Evolutionary conservation across 2,329 filamentous ascomycete genomes (phyloP), one percentile per base, ranked within the genome.

Genomic region (Emergomyces pasteurianus): DNA sequence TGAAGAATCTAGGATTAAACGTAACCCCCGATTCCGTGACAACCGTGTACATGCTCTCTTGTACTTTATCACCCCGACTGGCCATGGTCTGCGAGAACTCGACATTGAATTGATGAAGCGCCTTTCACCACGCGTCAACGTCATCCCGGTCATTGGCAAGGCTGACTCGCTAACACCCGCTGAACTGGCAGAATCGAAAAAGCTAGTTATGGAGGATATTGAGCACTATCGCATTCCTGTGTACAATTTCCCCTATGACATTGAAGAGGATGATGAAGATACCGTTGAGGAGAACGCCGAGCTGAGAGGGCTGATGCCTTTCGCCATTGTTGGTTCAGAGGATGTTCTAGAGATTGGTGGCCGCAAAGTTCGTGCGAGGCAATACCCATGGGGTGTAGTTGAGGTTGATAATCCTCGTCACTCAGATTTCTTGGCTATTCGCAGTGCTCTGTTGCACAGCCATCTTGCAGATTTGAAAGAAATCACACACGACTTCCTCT

Each of bases 61-160:
- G 71, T 99, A 99, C 84, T 99, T 99, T 78, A 97, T 99, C 82
- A 95, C 94, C 67, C 94, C 94, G 55, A 99, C 94, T 64, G 94
- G 94, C 71, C 91, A 96, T 76, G 92, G 94, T 74, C 90, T 99
- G 69, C 94, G 94, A 75, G 94, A 99, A 82, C 87, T 99, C 70
- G 94, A 99, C 72, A 99, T 99, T 70, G 94, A 99, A 81, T 84
- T 99, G 74, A 99, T 99, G 94, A 97, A 92, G 85, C 92, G 94
- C 72, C 88, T 99, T 58, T 96, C 94, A 26, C 94, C 94, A 65
- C 91, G 94, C 74, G 92, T 95, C 78, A 99, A 99, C 76, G 94
- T 99, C 69, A 99, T 99, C 67, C 94, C 94, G 65, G 94, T 99
- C 70, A 96, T 99, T 75, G 94, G 94, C 73, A 96, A 96, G 77